These are phyloP conservation scores for Choiromyces venosus DNA, from an alignment of 495 filamentous ascomycete species.

Conservation along the genomic window DNA sequence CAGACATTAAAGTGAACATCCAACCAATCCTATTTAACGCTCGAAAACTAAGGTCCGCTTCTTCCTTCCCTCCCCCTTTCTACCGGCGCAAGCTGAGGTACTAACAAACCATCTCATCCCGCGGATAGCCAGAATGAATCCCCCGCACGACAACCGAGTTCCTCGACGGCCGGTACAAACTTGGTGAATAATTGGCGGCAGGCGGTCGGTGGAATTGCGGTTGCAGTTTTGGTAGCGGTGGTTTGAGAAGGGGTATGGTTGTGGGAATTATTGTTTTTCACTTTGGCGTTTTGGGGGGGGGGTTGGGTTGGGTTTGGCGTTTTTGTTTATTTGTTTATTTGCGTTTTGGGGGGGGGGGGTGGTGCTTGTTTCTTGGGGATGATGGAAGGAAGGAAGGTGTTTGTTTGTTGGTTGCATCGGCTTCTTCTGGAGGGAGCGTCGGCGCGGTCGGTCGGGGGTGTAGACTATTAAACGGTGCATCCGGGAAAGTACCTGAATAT, in stretches of 20 bases:
- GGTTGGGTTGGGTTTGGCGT: background rate
- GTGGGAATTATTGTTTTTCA: background rate
- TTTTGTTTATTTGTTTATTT: conserved; percentile 1
- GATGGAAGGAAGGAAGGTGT: no score
- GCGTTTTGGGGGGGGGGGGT: background rate
- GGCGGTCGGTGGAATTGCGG: conserved; percentile 34
- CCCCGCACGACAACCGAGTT: background rate
- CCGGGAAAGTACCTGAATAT: no score
- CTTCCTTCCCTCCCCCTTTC: background rate
- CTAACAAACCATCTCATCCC: background rate
- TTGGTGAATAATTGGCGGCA: conserved; percentile 33
- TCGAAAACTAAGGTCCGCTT: background rate
- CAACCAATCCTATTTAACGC: background rate
- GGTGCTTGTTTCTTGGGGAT: no score
- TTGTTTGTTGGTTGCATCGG: no score
- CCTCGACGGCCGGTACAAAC: conserved; percentile 25
- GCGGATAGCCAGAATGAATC: background rate
- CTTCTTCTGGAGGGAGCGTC: no score
- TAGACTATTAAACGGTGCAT: no score
- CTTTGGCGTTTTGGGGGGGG: background rate
- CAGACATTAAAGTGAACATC: no score
- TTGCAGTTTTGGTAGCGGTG: conserved; percentile 37
- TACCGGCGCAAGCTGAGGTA: background rate
- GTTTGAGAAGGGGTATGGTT: conserved; percentile 9
- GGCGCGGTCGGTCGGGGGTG: no score